A percentile compares a stretch with the other conserved stretches of the same genome.
Evolutionary conservation across 352 stramenopile genomes (phyloP).

Genomic region (Globisporangium sylvaticum): DNA sequence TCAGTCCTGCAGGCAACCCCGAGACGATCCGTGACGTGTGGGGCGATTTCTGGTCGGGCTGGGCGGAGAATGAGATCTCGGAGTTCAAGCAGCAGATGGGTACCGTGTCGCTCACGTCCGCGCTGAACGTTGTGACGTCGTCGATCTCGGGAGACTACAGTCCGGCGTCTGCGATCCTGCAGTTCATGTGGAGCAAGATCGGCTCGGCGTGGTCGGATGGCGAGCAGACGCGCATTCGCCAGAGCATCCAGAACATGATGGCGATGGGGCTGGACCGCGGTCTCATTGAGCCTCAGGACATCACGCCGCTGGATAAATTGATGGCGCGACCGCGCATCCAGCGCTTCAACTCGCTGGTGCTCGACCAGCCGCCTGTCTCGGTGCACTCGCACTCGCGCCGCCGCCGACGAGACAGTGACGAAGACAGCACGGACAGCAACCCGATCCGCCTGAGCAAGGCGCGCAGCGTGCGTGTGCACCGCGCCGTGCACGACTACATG

Average conservation of each 20-base stretch:
- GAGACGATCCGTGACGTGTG: conserved; percentile 83
- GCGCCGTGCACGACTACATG: conserved; percentile 78
- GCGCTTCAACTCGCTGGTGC: conserved; percentile 66
- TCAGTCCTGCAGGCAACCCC: conserved; percentile 71
- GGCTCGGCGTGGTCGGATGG: conserved; percentile 77
- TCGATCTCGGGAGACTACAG: conserved; percentile 81
- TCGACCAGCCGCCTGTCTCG: conserved; percentile 50
- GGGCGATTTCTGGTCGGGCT: conserved; percentile 86
- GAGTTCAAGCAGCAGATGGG: conserved; percentile 82
- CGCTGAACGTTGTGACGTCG: conserved; percentile 72
- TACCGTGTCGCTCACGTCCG: conserved; percentile 64
- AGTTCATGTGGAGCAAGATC: conserved; percentile 85
- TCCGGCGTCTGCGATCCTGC: conserved; percentile 61
- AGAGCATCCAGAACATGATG: conserved; percentile 88
- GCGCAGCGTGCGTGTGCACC: conserved; percentile 65
- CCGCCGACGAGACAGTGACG: conserved; percentile 52
- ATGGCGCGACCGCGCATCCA: conserved; percentile 55
- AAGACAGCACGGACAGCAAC: conserved; percentile 42
- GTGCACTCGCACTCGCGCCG: conserved; percentile 57
- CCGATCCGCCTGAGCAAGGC: conserved; percentile 55
- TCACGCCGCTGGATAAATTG: conserved; percentile 75
- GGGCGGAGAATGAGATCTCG: conserved; percentile 76
- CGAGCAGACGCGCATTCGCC: conserved; percentile 79
- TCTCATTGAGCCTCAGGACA: conserved; percentile 53
- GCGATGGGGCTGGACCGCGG: conserved; percentile 71